Evolutionary conservation across 768 basidiomycete species (phyloP).

Genomic region (Naganishia randhawae): DNA sequence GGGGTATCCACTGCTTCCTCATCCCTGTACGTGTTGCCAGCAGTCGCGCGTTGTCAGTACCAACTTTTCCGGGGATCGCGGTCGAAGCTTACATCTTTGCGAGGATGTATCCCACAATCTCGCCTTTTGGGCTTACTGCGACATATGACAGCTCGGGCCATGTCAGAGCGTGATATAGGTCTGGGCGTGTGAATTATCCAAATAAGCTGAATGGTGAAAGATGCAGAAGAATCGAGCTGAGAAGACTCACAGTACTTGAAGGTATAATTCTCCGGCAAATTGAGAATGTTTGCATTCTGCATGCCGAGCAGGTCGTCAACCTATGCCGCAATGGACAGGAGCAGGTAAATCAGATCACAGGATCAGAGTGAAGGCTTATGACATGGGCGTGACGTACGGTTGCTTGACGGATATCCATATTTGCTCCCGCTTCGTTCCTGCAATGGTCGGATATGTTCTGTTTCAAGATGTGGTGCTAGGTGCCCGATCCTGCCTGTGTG

Average conservation of each 20-base stretch:
- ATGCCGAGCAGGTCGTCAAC: slow-evolving; percentile 83
- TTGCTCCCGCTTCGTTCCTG: slow-evolving; percentile 28
- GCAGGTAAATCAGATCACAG: background rate
- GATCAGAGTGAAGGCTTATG: too few relatives aligned
- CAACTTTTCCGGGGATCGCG: too few relatives aligned
- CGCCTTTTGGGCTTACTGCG: slow-evolving; percentile 80
- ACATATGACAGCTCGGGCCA: slow-evolving; percentile 94
- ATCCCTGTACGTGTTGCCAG: slow-evolving; percentile 49
- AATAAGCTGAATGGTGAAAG: background rate
- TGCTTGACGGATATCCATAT: slow-evolving; percentile 54
- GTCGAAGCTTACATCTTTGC: slow-evolving; percentile 77
- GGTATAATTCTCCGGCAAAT: slow-evolving; percentile 85
- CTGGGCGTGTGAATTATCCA: slow-evolving; percentile 51
- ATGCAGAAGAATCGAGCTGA: background rate
- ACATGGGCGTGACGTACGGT: slow-evolving; percentile 45
- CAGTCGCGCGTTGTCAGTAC: background rate
- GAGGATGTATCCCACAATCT: slow-evolving; percentile 91
- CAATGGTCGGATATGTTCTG: background rate
- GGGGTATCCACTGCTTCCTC: slow-evolving; percentile 60
- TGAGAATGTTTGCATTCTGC: slow-evolving; percentile 90
- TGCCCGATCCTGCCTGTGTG: too few relatives aligned
- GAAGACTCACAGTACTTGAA: slow-evolving; percentile 58
- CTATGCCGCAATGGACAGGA: slow-evolving; percentile 51
- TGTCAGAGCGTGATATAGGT: slow-evolving; percentile 81
- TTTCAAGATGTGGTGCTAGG: background rate